Evolutionary conservation across 1,139 yeast species (phyloP), one percentile per base, ranked within the genome.

Genomic region (Taphrina betulina): DNA sequence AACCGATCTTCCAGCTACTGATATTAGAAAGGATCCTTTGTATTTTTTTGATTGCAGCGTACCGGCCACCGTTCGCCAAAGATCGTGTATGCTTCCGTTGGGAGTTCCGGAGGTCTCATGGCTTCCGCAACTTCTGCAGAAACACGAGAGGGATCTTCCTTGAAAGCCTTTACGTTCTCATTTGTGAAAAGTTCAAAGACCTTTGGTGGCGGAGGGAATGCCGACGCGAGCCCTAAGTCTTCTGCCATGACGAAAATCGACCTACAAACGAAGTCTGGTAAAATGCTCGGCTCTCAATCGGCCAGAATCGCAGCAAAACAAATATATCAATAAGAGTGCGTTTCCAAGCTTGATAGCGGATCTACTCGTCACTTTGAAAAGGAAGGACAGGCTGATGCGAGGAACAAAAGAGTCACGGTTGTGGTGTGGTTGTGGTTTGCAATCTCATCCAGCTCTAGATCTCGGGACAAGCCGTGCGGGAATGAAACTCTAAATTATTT

Each of bases 151-250:
- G 36, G 54, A 31, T 29, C 41, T 19, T 55, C 58, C 20, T 40
- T 53, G 38, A 33, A 45, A 10, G 57, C 55, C 46, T 48, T 60
- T 12, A 57, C 41, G 41, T 85, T 85, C 57, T 80, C 85, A 3
- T 71, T 67, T 0, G 94, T 85, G 70, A 85, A 87, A 65, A 75
- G 78, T 68, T 80, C 79, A 65, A 79, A 79, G 68, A 78, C 85
- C 20, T 83, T 81, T 7, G 95, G 96, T 2, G 95, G 95, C 1
- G 92, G 90, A 1, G 96, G 95, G 63, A 83, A 88, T 55, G 87
- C 76, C 10, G 94, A 80, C 24, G 92, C 67, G 26, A 73, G 66
- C 23, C 70, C 71, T n/a, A 22, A 24, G 16, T 67, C 63, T 68
- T 40, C 58, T 14, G 56, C 35, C 56, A 52, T 52, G 23, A 10